phyloP scores from a whole-genome alignment of 768 basidiomycete species.

The Tephrocybe sp. region DNA sequence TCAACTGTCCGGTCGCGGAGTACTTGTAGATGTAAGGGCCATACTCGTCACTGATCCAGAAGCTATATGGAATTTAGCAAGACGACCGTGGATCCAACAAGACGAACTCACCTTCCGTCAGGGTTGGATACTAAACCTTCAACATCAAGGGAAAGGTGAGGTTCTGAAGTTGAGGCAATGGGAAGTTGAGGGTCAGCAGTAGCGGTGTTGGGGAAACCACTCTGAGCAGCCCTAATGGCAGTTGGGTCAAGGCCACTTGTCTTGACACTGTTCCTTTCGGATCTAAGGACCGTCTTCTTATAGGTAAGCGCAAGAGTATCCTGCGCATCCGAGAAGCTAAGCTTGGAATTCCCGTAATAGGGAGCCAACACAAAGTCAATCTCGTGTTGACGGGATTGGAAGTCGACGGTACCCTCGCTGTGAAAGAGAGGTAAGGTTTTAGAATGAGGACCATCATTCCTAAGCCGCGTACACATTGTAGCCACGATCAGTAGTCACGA shows the following conservation, averaged over 20 bases:
- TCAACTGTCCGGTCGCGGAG: conserved; percentile 41
- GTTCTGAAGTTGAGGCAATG: conserved; percentile 37
- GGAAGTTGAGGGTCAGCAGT: conserved; percentile 45
- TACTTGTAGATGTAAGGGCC: conserved; percentile 64
- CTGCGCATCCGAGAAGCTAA: conserved; percentile 49
- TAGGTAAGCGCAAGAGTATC: conserved; percentile 53
- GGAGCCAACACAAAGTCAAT: conserved; percentile 58
- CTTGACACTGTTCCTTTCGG: conserved; percentile 41
- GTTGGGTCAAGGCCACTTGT: conserved; percentile 59
- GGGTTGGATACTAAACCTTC: conserved; percentile 58
- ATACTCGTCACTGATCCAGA: conserved; percentile 70
- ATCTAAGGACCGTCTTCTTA: conserved; percentile 44
- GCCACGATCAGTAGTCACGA: conserved; percentile 56
- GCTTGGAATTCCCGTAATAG: conserved; percentile 43
- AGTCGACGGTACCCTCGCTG: conserved; percentile 56
- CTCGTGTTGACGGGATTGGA: conserved; percentile 57
- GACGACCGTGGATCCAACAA: background rate
- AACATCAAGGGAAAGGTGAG: conserved; percentile 51
- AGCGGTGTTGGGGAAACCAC: conserved; percentile 26
- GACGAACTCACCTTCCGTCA: conserved; percentile 50
- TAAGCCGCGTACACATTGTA: conserved; percentile 47
- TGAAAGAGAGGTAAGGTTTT: background rate
- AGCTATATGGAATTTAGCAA: conserved; percentile 29
- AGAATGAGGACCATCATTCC: background rate
- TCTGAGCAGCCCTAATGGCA: conserved; percentile 42